Base-by-base conservation (phyloP, 306 rosid species). In the Gleditsia sinensis region DNA sequence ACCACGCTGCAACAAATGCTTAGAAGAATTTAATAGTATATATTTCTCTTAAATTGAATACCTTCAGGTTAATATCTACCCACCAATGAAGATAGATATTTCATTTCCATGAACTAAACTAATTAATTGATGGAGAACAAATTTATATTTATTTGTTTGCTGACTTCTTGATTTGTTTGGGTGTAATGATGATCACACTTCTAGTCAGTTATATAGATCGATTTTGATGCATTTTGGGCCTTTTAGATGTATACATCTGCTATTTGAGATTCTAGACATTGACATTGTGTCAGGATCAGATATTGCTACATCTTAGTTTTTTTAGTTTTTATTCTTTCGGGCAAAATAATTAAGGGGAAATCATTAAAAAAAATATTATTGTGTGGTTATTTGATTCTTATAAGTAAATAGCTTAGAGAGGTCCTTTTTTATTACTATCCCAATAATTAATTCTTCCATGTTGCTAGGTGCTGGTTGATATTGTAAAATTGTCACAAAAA, bases 401-500 rank as follows among this genome's bases (percentile, higher is more conserved):
- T n/a, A 48, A 55, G 36, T 25, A 54, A 12, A 2, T 58, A 9
- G 42, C n/a, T 33, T 4, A 16, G 28, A 1, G 67, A 9, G 3
- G 67, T 10, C 46, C 9, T 60, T 33, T 60, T 48, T 60, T 42
- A 25, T 59, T 59, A 34, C 34, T 50, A 37, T 36, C 6, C 17
- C 3, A 23, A 36, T 69, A 21, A 48, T 72, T 68, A 17, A 34
- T 73, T 61, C 45, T 72, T 74, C 28, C 28, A 20, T 70, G 65
- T 78, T 71, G 17, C 20, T 71, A 89, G 96, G 93, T 89, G 45
- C 84, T 91, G 49, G 89, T 85, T 69, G 96, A 94, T 69, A 78
- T 92, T 50, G 90, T 88, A 80, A 90, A 84, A 80, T 50, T 88
- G 83, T 40, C 78, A 45, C 97, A 94, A 66, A 88, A 81, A 72